Conservation (phyloP, 129 eudicot genomes). For the Helianthus tuberosus region DNA sequence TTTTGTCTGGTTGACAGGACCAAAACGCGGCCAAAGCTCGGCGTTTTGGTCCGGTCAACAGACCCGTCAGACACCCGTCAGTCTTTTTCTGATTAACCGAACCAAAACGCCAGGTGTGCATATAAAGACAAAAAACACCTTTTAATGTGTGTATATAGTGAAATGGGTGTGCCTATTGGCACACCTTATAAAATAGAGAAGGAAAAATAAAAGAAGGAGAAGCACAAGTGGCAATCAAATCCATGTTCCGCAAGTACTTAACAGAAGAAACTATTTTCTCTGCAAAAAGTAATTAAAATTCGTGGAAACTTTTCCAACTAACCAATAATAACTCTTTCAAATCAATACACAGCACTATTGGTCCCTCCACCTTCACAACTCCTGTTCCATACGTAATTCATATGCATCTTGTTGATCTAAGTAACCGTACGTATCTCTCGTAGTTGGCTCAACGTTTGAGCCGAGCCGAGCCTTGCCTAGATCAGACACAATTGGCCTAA, state of each 20-base stretch:
- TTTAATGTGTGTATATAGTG: no score
- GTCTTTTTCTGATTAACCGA: no score
- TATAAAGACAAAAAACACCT: no score
- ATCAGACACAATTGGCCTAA: no score
- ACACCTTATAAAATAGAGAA: not conserved
- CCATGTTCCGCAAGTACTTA: constrained; percentile 51
- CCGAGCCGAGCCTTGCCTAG: no score
- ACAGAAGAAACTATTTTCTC: constrained; percentile 32
- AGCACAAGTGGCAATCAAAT: constrained; percentile 47
- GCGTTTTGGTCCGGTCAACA: no score
- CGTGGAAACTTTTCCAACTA: constrained; percentile 26
- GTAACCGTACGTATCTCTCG: not conserved
- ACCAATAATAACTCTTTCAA: constrained; percentile 37
- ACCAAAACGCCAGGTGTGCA: no score
- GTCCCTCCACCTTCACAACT: constrained; percentile 25
- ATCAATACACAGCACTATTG: not conserved
- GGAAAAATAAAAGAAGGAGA: not conserved
- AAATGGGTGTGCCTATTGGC: no score
- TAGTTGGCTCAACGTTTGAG: not conserved
- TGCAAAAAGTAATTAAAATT: constrained; percentile 24
- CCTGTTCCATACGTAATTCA: not conserved
- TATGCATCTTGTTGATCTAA: not conserved
- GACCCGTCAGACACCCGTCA: no score
- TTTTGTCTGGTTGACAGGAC: no score
- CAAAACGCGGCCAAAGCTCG: no score